Conservation (phyloP, 371 early-diverging fungal species). For the Rhizopus microsporus region DNA sequence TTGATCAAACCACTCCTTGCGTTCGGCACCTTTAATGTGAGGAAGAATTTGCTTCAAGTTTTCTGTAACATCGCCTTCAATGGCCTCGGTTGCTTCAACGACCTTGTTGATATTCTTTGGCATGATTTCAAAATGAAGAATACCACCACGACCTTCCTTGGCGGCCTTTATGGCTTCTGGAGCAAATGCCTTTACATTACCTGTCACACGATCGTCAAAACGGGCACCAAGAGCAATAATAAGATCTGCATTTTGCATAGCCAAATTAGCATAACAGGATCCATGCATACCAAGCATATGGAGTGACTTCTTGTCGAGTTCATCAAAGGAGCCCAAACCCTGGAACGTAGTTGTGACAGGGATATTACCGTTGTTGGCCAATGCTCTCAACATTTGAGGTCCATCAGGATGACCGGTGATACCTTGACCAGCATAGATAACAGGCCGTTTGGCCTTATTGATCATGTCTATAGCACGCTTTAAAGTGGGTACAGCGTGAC, state of each 20-base stretch:
- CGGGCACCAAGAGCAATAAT: slow-evolving; percentile 96
- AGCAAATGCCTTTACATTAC: slow-evolving; percentile 82
- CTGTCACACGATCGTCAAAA: slow-evolving; percentile 98
- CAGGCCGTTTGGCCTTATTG: slow-evolving; percentile 87
- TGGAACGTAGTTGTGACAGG: slow-evolving; percentile 96
- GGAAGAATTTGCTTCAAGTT: slow-evolving; percentile 83
- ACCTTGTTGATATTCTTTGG: slow-evolving; percentile 99
- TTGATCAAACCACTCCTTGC: slow-evolving; percentile 81
- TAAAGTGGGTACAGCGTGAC: slow-evolving; percentile 54
- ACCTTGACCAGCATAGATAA: slow-evolving; percentile 96
- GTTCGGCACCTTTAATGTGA: slow-evolving; percentile 65
- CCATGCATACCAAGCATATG: slow-evolving; percentile 99
- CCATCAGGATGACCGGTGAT: slow-evolving; percentile 83
- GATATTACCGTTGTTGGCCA: slow-evolving; percentile 86
- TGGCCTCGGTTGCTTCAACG: slow-evolving; percentile 84
- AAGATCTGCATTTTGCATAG: slow-evolving; percentile 95
- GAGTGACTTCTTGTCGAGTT: slow-evolving; percentile 82
- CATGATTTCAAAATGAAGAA: slow-evolving; percentile 97
- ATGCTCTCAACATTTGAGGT: slow-evolving; percentile 71
- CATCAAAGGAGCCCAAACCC: slow-evolving; percentile 93
- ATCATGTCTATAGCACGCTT: slow-evolving; percentile 79
- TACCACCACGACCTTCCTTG: slow-evolving; percentile 88
- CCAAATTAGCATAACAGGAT: slow-evolving; percentile 93
- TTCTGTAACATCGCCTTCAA: slow-evolving; percentile 93
- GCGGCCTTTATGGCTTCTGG: slow-evolving; percentile 92